Conservation (phyloP, 306 rosid species). For the Trifolium subterraneum region DNA sequence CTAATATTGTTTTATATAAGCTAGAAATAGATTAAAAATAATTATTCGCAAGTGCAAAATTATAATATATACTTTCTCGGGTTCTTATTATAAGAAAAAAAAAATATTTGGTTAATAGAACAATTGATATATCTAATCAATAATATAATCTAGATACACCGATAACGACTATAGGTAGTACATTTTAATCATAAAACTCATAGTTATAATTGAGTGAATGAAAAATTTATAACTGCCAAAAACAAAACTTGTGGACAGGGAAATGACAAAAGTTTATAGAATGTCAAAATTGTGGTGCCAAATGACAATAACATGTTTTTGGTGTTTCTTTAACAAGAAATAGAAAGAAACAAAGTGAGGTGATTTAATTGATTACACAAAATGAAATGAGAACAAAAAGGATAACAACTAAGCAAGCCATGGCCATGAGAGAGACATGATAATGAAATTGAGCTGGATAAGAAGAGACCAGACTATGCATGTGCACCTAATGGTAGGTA, state of each 20-base stretch:
- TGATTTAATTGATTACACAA: slow-evolving; percentile 12
- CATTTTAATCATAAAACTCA: background rate
- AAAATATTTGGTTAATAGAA: too few relatives aligned
- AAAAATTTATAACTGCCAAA: slow-evolving; percentile 3
- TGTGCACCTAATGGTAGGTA: slow-evolving; percentile 44
- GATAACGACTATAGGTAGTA: too few relatives aligned
- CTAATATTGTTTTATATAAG: background rate
- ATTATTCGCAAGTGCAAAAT: too few relatives aligned
- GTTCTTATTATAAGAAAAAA: too few relatives aligned
- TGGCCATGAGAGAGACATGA: slow-evolving; percentile 47
- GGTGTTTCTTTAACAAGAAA: slow-evolving; percentile 33
- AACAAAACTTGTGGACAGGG: background rate
- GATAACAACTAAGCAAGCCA: slow-evolving; percentile 20
- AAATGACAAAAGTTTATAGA: slow-evolving; percentile 28
- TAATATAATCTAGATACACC: too few relatives aligned
- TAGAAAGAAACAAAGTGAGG: slow-evolving; percentile 13
- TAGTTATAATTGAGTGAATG: background rate
- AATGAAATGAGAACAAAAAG: slow-evolving; percentile 37
- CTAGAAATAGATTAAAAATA: background rate
- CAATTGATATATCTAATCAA: too few relatives aligned
- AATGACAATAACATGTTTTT: background rate
- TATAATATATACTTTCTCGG: too few relatives aligned
- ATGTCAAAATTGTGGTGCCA: slow-evolving; percentile 20
- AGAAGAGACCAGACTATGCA: slow-evolving; percentile 45
- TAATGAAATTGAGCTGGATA: slow-evolving; percentile 30